These are phyloP conservation scores for Colletotrichum viniferum DNA, from an alignment of 2,329 filamentous ascomycete genomes.

Conservation along the genomic window DNA sequence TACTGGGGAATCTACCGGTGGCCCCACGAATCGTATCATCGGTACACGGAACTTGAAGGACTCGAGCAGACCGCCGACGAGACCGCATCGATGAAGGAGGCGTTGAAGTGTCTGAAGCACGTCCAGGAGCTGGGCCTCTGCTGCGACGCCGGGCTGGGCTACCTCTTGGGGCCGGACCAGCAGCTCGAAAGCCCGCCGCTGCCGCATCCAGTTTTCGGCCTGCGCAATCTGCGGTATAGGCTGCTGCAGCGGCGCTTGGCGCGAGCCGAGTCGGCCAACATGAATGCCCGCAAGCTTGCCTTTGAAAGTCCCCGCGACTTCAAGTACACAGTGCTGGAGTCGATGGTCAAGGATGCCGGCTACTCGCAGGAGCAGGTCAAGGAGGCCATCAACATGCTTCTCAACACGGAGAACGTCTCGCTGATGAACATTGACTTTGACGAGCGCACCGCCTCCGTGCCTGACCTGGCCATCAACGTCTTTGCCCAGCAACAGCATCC, in stretches of 20 bases:
- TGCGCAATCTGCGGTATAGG: conserved; percentile 3
- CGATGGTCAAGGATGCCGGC: conserved; percentile 42
- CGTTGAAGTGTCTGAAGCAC: conserved; percentile 59
- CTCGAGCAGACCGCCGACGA: conserved; percentile 70
- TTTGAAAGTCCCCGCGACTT: conserved; percentile 31
- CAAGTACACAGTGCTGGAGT: conserved; percentile 35
- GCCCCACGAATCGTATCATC: conserved; percentile 63
- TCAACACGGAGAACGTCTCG: conserved; percentile 36
- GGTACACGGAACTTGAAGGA: conserved; percentile 62
- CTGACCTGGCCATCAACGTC: background rate
- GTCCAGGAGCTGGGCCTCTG: conserved; percentile 70
- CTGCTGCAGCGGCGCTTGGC: conserved; percentile 15
- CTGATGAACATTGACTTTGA: conserved; percentile 36
- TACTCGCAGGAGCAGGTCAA: conserved; percentile 32
- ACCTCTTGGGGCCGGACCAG: conserved; percentile 66
- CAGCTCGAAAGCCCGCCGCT: conserved; percentile 47
- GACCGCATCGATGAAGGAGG: conserved; percentile 62
- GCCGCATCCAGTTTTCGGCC: conserved; percentile 38
- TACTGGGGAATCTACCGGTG: conserved; percentile 72
- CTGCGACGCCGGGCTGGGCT: conserved; percentile 71
- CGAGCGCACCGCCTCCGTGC: conserved; percentile 25
- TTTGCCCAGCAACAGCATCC: background rate
- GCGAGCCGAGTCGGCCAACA: conserved; percentile 1
- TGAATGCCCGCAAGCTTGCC: conserved; percentile 25
- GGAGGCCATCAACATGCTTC: conserved; percentile 38